Evolutionary conservation across 805 yeast species (phyloP), one percentile per base, ranked within the genome.

Genomic region (Teunomyces kruisii): DNA sequence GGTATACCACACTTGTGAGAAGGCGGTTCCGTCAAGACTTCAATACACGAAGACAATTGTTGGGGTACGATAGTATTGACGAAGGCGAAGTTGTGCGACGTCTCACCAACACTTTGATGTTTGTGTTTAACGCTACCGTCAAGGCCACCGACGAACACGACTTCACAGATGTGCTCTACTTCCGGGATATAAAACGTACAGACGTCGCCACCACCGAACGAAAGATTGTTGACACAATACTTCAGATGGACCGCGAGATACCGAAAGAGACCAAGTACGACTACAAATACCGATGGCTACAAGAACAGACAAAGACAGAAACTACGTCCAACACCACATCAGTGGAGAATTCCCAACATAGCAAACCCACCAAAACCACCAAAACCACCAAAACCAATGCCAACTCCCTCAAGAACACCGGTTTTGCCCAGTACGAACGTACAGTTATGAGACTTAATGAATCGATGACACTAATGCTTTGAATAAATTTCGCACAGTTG

Each of bases 61-160:
- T 61, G 15, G 40, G 39, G 7, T 15, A 36, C 39, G 22, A 39
- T 26, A 3, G 19, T 13, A 7, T 38, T 2, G 36, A 37, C 9
- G 44, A 45, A 15, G 32, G 42, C 1, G 64, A 59, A 32, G 13
- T 63, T 4, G 13, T 53, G 3, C 43, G 47, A 16, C 44, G 72
- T 19, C 14, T 62, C 24, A 32, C 54, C 10, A 65, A 66, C 43
- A 61, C 71, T 1, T 43, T 61, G 6, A 58, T 54, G 17, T 67
- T 67, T 51, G 65, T 65, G 5, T 61, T 59, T 43, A 67, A 67
- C 46, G 53, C 68, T 3, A 60, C 70, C 0, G 69, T 64, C 2
- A 28, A 16, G 19, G 39, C 36, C 24, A 39, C 42, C 17, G 35
- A 32, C 14, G 32, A 37, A 12, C 28, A 32, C 14, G 37, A 48